Evolutionary conservation across 2,329 filamentous ascomycete genomes (phyloP), one percentile per base, ranked within the genome.

Genomic region (Aspergillus viridinutans): DNA sequence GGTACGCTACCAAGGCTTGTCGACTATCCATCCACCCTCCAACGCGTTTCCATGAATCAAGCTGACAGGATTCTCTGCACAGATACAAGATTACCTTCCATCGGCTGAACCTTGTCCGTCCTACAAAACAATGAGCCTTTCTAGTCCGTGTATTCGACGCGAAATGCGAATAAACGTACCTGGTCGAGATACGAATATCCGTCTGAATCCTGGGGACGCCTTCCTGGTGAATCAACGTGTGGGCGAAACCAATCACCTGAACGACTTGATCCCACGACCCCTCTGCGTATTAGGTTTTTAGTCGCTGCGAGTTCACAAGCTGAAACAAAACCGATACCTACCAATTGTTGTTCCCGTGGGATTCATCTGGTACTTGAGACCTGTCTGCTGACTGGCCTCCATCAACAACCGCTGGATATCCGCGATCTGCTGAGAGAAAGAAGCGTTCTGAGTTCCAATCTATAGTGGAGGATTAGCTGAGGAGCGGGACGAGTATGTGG

Each of bases 191-290:
- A 21, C 91, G 81, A 77, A 96, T 90, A 65, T 92, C 91, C 6
- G 86, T 90, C 78, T 96, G 92, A 43, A 96, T 88, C 58, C 92
- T 80, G 56, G 87, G 78, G n/a, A 90, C 84, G 25, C 90, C 90
- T 53, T 83, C 81, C 58, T 84, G 76, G 69, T 94, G 90, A 25
- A 94, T 83, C 53, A 89, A 78, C 1, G 81, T 81, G 73, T 94
- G 90, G 1, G 89, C 89, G 74, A 90, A 88, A 20, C 90, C 90
- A 59, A 94, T 88, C 43, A 90, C 79, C 54, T 77, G 80, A 81
- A 92, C 90, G 57, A 94, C 90, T 20, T 90, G 84, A 60, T 93
- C 88, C 92, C 92, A 96, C 40, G 85, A 82, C 5, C 92, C 92
- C 77, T 96, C 92, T 94, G 49, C 2, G 9, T 7, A 62, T 63